Evolutionary conservation across 805 yeast genomes (phyloP), one percentile per base, ranked within the genome.

Genomic region (Metschnikowia gruessii): DNA sequence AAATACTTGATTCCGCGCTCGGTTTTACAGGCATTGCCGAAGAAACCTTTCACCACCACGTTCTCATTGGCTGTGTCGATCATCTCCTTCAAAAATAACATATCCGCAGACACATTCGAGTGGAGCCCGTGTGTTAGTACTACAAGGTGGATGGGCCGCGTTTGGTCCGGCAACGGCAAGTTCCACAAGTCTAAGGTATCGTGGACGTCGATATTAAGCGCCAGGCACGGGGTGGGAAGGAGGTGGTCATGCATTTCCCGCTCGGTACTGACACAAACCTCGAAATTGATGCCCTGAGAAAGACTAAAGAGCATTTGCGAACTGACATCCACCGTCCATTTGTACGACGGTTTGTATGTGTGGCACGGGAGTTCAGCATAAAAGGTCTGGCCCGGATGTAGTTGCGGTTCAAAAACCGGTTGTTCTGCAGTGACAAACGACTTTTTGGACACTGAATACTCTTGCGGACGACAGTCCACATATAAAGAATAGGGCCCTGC

Each of bases 111-210:
- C 4, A 83, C 78, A 58, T 91, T 94, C 1, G 97, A 87, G 59
- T 89, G 95, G 21, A 94, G 75, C 0, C 99, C 99, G 63, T 94
- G 99, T 0, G 97, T 89, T 11, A 91, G 55, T 3, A 94, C 73
- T 2, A 92, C 94, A 46, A 94, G 69, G 69, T 94, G 99, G 12
- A 83, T 78, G 0, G 95, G 94, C 47, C 66, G 63, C 0, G 74
- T 68, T 10, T 67, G 46, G 46, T 58, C 47, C 2, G 76, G 79
- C 0, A 68, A 48, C 0, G 95, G 94, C 32, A 74, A 60, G 61
- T 80, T 78, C 97, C 98, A 94, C 28, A 92, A 60, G 44, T 81
- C 85, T 3, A 74, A 54, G 0, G 96, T 86, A 52, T 81, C 85
- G 51, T 71, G 68, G 46, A 77, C 72, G 22, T 74, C 63, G 0